Evolutionary conservation across 345 rosid species (phyloP).

Genomic region (Rhizophora apiculata): DNA sequence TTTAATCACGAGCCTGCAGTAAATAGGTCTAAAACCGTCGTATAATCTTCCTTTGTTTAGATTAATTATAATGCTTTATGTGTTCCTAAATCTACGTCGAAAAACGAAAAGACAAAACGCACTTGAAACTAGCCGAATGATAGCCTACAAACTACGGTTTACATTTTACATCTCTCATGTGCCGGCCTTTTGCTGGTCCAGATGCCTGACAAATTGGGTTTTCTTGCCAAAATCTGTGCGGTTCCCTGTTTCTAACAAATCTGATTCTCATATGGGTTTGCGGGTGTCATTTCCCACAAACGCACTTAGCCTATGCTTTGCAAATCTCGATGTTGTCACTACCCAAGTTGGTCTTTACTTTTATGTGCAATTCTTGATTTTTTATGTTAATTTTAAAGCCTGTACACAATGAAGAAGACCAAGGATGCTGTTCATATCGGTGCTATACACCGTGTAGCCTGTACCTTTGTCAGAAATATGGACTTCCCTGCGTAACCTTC

Average conservation of each 20-base stretch:
- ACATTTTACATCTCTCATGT: background rate
- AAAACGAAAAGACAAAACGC: conserved; percentile 2
- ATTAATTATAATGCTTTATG: background rate
- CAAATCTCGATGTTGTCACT: conserved; percentile 27
- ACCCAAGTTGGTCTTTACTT: conserved; percentile 21
- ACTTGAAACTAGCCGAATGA: background rate
- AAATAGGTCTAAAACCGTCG: background rate
- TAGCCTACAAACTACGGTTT: background rate
- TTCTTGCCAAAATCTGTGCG: conserved; percentile 17
- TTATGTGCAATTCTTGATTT: conserved; percentile 7
- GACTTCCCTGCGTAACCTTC: background rate
- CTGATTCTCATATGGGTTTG: conserved; percentile 12
- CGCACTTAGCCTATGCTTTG: background rate
- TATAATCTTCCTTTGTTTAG: background rate
- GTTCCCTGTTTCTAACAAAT: background rate
- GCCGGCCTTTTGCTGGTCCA: conserved; percentile 7
- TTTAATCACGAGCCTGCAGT: conserved; percentile 17
- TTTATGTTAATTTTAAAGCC: conserved; percentile 1
- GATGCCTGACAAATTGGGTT: conserved; percentile 25
- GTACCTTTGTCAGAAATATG: conserved; percentile 33
- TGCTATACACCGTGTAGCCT: conserved; percentile 37
- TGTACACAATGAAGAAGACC: conserved; percentile 26
- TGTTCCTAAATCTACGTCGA: conserved; percentile 1
- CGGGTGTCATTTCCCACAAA: background rate
- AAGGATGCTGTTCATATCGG: conserved; percentile 57